These are phyloP conservation scores for Opeltia flavorubescens DNA, from an alignment of 495 filamentous ascomycete species.

Conservation along the genomic window DNA sequence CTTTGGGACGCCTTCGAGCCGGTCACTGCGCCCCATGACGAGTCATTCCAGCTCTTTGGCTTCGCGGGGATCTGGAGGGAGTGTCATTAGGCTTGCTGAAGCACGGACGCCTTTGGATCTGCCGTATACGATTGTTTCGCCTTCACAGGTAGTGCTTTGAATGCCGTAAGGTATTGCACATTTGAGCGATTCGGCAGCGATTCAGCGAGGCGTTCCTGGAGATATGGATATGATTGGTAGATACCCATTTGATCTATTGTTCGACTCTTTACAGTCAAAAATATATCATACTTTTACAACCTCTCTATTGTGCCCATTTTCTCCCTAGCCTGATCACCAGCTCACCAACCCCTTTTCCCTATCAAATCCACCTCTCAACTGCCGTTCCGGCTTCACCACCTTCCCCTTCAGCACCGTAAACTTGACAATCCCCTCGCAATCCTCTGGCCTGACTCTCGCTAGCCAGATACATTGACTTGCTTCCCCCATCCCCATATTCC, in stretches of 20 bases:
- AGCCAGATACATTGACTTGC: slow-evolving; percentile 91
- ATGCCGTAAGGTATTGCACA: background rate
- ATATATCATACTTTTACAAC: background rate
- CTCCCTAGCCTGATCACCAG: slow-evolving; percentile 41
- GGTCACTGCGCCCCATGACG: slow-evolving; percentile 23
- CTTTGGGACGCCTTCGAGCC: slow-evolving; percentile 23
- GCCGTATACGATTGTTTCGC: slow-evolving; percentile 26
- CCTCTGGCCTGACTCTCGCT: slow-evolving; percentile 73
- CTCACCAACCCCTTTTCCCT: slow-evolving; percentile 63
- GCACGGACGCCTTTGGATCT: slow-evolving; percentile 25
- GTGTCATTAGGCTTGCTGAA: slow-evolving; percentile 33
- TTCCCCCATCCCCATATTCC: slow-evolving; percentile 27
- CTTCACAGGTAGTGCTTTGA: background rate
- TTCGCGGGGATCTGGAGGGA: slow-evolving; percentile 24
- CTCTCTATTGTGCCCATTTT: background rate
- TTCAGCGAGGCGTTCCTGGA: slow-evolving; percentile 11
- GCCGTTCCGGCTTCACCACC: slow-evolving; percentile 71
- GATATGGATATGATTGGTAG: background rate
- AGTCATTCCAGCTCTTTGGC: slow-evolving; percentile 18
- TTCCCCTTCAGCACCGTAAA: slow-evolving; percentile 89
- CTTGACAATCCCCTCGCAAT: slow-evolving; percentile 85
- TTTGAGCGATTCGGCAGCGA: slow-evolving; percentile 1
- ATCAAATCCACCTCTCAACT: slow-evolving; percentile 87
- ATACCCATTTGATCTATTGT: no score
- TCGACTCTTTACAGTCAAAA: no score